Conservation (phyloP, 306 rosid species). For the Biancaea sappan region DNA sequence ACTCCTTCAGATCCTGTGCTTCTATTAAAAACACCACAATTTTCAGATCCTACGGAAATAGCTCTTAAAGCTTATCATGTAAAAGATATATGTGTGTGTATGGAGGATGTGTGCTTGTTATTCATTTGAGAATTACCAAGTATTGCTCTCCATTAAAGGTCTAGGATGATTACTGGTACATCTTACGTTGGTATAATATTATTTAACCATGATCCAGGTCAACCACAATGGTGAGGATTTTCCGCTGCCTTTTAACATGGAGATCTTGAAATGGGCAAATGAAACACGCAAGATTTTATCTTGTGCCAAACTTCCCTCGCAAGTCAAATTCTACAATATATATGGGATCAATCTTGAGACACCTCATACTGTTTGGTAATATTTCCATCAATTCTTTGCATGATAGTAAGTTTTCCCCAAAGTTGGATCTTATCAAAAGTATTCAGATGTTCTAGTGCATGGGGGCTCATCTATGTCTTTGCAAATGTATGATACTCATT, state of each 20-base stretch:
- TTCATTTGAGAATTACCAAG: constrained; percentile 16
- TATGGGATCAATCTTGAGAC: constrained; percentile 77
- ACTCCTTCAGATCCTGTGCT: too few relatives aligned
- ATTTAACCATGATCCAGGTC: constrained; percentile 53
- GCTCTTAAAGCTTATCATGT: too few relatives aligned
- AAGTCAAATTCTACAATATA: constrained; percentile 87
- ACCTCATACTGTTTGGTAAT: constrained; percentile 89
- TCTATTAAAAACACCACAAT: too few relatives aligned
- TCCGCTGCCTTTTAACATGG: constrained; percentile 76
- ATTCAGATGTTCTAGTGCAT: constrained; percentile 18
- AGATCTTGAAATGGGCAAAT: constrained; percentile 85
- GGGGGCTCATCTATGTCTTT: constrained; percentile 20
- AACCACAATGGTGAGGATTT: constrained; percentile 56
- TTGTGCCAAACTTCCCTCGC: constrained; percentile 80
- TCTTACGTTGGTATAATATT: background rate
- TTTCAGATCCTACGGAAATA: too few relatives aligned
- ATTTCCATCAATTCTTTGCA: constrained; percentile 23
- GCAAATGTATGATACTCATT: constrained; percentile 22
- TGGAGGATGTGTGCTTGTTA: background rate
- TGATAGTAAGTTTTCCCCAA: constrained; percentile 3
- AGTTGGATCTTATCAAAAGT: constrained; percentile 22
- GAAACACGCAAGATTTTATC: constrained; percentile 71
- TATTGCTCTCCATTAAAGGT: background rate
- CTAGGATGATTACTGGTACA: constrained; percentile 8
- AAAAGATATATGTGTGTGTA: too few relatives aligned